These are phyloP conservation scores for Penicillium sp. DNA, from an alignment of 2,329 filamentous ascomycete genomes.

Conservation along the genomic window DNA sequence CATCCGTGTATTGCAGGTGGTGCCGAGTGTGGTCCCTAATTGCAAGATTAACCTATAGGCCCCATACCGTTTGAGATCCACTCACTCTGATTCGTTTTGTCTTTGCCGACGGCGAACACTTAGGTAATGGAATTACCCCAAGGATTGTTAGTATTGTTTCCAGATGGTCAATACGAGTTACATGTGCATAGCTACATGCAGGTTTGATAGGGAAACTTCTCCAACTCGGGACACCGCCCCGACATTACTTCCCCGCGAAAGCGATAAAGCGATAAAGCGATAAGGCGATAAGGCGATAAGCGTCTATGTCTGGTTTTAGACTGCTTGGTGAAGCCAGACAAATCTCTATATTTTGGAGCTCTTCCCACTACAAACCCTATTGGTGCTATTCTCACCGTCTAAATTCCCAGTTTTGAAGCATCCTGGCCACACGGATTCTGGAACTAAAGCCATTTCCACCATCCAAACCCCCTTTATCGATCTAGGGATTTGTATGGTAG, in stretches of 20 bases:
- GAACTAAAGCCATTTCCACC: no score
- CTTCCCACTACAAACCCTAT: no score
- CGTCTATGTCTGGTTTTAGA: no score
- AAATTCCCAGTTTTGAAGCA: no score
- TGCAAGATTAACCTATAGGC: conserved; percentile 5
- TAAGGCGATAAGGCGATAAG: conserved; percentile 7
- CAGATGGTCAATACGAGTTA: not conserved
- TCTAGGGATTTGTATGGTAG: no score
- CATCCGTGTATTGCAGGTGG: conserved; percentile 11
- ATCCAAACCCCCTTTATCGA: no score
- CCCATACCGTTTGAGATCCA: not conserved
- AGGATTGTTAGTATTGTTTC: not conserved
- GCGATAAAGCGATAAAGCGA: no score
- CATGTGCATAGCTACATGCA: not conserved
- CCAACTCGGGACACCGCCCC: not conserved
- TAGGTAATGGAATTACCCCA: conserved; percentile 10
- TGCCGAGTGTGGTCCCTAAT: conserved; percentile 6
- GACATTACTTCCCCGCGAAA: not conserved
- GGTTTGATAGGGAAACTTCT: not conserved
- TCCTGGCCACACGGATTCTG: no score
- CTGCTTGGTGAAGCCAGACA: no score
- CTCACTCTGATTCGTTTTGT: conserved; percentile 3
- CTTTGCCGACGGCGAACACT: not conserved
- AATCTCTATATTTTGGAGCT: no score
- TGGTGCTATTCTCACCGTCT: no score